phyloP scores from a whole-genome alignment of 176 grass and related monocot genomes.

The Oryza nivara region DNA sequence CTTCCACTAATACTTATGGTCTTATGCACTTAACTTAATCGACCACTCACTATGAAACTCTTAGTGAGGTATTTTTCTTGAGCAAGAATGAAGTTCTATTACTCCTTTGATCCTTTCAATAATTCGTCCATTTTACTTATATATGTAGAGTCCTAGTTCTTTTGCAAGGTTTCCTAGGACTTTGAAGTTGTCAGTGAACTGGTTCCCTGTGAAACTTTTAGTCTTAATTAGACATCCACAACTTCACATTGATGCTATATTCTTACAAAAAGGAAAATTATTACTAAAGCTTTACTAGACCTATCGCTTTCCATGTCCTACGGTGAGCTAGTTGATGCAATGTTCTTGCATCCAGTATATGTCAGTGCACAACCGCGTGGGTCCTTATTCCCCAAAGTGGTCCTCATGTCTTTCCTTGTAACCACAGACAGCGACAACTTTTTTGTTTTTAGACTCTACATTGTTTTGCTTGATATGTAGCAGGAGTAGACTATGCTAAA shows the following conservation, averaged over 20 bases:
- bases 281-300: slow-evolving; percentile 7
- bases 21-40: background rate
- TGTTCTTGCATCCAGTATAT: slow-evolving; percentile 37
- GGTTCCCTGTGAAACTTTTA: background rate
- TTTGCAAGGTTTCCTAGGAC: background rate
- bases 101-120: background rate
- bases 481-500: background rate
- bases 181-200: slow-evolving; percentile 8
- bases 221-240: background rate
- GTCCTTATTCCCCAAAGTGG: background rate
- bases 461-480: background rate
- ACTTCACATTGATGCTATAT: background rate
- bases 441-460: background rate
- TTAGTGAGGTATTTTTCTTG: background rate
- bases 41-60: background rate
- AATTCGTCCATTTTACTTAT: background rate
- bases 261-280: slow-evolving; percentile 6
- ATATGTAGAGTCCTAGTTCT: background rate
- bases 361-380: background rate
- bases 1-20: background rate
- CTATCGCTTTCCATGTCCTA: background rate
- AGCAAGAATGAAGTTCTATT: background rate
- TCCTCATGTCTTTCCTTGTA: background rate
- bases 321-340: slow-evolving; percentile 3
- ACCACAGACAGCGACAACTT: background rate